Evolutionary conservation across 2,329 filamentous ascomycete genomes (phyloP).

Genomic region (Verticillium nubilum): DNA sequence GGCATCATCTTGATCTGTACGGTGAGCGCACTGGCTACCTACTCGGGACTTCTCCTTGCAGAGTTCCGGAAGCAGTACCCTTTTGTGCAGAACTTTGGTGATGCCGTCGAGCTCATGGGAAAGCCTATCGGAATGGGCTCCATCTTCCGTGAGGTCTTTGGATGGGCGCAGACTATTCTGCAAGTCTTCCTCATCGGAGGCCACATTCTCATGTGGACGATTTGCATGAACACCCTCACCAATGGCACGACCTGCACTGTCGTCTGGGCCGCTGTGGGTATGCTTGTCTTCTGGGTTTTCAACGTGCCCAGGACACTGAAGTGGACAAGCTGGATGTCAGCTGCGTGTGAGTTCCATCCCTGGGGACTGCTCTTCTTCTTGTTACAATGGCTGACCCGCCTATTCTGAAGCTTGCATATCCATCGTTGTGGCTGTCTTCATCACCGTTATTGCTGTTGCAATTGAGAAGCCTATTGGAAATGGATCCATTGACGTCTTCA

Average conservation of each 20-base stretch:
- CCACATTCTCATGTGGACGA: constrained; percentile 60
- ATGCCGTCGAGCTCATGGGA: constrained; percentile 54
- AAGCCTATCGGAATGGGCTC: constrained; percentile 37
- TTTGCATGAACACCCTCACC: constrained; percentile 60
- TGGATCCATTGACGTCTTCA: constrained; percentile 22
- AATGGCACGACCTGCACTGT: constrained; percentile 56
- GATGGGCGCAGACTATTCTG: constrained; percentile 52
- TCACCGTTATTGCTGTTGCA: constrained; percentile 59
- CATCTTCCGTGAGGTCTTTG: constrained; percentile 52
- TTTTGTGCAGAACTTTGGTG: constrained; percentile 59
- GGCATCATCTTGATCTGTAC: constrained; percentile 66
- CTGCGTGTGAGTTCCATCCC: background rate
- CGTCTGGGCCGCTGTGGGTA: constrained; percentile 52
- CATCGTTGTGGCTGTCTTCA: constrained; percentile 54
- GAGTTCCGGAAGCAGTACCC: constrained; percentile 67
- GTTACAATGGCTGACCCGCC: background rate
- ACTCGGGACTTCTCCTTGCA: constrained; percentile 46
- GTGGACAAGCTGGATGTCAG: constrained; percentile 54
- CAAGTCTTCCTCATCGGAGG: constrained; percentile 63
- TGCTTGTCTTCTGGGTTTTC: constrained; percentile 51
- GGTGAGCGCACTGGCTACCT: constrained; percentile 62
- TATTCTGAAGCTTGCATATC: constrained; percentile 43
- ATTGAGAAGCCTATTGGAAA: constrained; percentile 32
- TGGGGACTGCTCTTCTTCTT: background rate
- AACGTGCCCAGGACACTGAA: constrained; percentile 57